phyloP scores from a whole-genome alignment of 257 asterid species.

The Solanum habrochaites region DNA sequence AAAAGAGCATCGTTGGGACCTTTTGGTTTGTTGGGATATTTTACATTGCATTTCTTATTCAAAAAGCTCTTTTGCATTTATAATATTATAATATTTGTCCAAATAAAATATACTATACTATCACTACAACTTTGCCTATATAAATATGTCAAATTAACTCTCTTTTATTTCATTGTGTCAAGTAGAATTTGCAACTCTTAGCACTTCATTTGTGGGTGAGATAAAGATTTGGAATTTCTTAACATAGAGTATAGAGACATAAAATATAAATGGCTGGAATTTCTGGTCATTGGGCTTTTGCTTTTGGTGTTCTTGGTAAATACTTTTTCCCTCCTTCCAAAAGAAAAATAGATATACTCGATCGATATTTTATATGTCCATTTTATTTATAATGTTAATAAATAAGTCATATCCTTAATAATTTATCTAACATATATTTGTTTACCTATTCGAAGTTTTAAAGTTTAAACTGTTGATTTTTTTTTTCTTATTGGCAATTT shows the following conservation, averaged over 20 bases:
- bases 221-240: background rate
- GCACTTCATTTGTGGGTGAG: background rate
- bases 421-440: background rate
- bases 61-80: background rate
- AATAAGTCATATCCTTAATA: background rate
- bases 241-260: background rate
- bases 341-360: background rate
- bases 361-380: background rate
- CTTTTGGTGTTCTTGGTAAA: conserved; percentile 47
- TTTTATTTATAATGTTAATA: background rate
- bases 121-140: background rate
- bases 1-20: background rate
- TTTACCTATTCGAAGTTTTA: background rate
- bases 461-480: background rate
- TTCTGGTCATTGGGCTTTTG: conserved; percentile 19
- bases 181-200: background rate
- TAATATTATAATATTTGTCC: background rate
- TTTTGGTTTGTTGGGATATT: background rate
- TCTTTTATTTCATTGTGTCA: background rate
- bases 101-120: background rate
- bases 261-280: background rate
- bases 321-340: background rate
- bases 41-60: background rate
- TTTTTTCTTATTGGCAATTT: background rate
- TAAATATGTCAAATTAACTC: background rate